Evolutionary conservation across 2,329 filamentous ascomycete species (phyloP), one percentile per base, ranked within the genome.

Genomic region (Gnomoniopsis smithogilvyi): DNA sequence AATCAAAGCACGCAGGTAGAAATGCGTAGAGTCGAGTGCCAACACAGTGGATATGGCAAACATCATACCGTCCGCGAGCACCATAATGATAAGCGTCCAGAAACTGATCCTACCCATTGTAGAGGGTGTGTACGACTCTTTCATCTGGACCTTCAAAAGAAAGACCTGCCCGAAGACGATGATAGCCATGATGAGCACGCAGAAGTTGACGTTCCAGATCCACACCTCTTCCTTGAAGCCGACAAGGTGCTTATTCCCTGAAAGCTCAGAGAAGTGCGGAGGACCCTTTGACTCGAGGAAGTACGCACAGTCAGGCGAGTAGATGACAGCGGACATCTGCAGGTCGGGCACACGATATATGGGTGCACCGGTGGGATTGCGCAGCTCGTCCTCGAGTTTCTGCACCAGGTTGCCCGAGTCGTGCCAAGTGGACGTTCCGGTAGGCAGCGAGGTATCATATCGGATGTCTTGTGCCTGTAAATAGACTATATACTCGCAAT

Each of bases 401-500:
- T 76, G 69, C 34, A 87, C 78, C 38, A 80, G 67, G 49, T 73
- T 72, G 51, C 68, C 66, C 54, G 74, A 64, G 41, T 67, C 64
- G 36, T 71, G 69, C 67, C 2, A 72, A 67, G 61, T 62, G 22
- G 73, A 67, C 55, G 71, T 67, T 22, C 71, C 68, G 10, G 71
- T 66, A 50, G 79, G 73, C 21, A 43, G 36, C 46, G 15, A 26
- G 11, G 30, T 12, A 38, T 36, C 54, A 26, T 41, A 41, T 15
- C 38, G 41, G 3, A 82, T 72, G 1, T 85, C 84, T 62, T 89
- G 81, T 45, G 94, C 80, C 70, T 98, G 95, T 33, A 94, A 78
- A 72, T 93, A 98, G 56, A 96, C 77, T 52, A 99, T 77, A 68
- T 92, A 92, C 73, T 99, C 95, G 79, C 95, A 99, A 66, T 91